Percentiles rank a stretch among this genome's conserved stretches.
These are phyloP conservation scores for Penicillium sp. DNA, from an alignment of 2,329 filamentous ascomycete species.

Conservation along the genomic window DNA sequence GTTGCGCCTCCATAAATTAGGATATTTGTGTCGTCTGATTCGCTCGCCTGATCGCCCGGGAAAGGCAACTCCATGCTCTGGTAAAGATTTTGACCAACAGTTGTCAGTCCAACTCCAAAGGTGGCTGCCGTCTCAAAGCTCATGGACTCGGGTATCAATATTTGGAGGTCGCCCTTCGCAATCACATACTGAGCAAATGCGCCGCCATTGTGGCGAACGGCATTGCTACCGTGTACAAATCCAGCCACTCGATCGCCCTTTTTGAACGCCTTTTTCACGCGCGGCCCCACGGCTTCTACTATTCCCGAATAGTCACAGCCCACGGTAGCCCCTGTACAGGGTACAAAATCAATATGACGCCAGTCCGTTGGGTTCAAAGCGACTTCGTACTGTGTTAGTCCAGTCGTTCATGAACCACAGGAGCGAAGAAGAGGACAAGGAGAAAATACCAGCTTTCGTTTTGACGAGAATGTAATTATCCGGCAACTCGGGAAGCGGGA, in stretches of 20 bases:
- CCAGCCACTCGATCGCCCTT: conserved; percentile 53
- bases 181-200: conserved; percentile 54
- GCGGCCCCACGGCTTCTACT: conserved; percentile 32
- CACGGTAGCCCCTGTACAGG: conserved; percentile 38
- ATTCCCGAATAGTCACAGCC: conserved; percentile 54
- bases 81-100: conserved; percentile 49
- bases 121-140: conserved; percentile 53
- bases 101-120: conserved; percentile 51
- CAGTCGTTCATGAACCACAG: conserved; percentile 16
- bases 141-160: conserved; percentile 47
- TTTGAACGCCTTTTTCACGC: conserved; percentile 39
- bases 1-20: conserved; percentile 39
- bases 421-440: not conserved
- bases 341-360: conserved; percentile 38
- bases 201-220: conserved; percentile 46
- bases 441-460: conserved; percentile 28
- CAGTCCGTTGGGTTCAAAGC: conserved; percentile 49
- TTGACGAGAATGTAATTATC: conserved; percentile 53
- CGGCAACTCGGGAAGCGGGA: conserved; percentile 41
- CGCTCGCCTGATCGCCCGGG: conserved; percentile 11
- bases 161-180: conserved; percentile 50
- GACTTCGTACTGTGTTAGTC: conserved; percentile 50
- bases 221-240: conserved; percentile 47
- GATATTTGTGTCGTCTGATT: conserved; percentile 9
- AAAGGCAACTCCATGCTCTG: conserved; percentile 29